Evolutionary conservation across 495 filamentous ascomycete species (phyloP).

Genomic region (Rhizodiscina lignyota): DNA sequence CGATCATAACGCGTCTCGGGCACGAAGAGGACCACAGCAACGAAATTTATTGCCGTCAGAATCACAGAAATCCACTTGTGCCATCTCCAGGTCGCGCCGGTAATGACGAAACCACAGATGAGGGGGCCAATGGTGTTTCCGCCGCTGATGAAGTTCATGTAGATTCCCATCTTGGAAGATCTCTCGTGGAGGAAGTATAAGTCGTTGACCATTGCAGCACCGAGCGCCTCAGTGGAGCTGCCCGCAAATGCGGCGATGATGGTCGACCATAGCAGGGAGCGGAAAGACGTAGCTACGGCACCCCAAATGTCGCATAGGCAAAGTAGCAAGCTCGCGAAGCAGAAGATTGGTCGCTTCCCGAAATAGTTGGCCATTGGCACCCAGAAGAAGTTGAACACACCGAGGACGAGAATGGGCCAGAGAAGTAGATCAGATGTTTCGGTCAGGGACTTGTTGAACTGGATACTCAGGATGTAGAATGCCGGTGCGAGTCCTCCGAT

Average conservation of each 20-base stretch:
- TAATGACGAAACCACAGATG: slow-evolving; percentile 18
- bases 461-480: slow-evolving; percentile 14
- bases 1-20: too few species aligned
- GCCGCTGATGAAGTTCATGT: slow-evolving; percentile 17
- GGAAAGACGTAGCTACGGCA: slow-evolving; percentile 12
- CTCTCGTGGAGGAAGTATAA: slow-evolving; percentile 18
- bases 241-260: slow-evolving; percentile 20
- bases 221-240: slow-evolving; percentile 16
- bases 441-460: slow-evolving; percentile 17
- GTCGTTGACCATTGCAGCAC: slow-evolving; percentile 18
- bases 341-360: slow-evolving; percentile 20
- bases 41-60: slow-evolving; percentile 15
- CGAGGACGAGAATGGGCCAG: slow-evolving; percentile 19
- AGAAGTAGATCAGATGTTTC: slow-evolving; percentile 17
- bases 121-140: slow-evolving; percentile 19
- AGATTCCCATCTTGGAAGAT: slow-evolving; percentile 15
- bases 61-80: slow-evolving; percentile 21
- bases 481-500: slow-evolving; percentile 21
- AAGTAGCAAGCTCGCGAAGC: slow-evolving; percentile 15
- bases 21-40: slow-evolving; percentile 14
- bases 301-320: slow-evolving; percentile 18
- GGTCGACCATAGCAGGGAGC: slow-evolving; percentile 17
- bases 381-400: slow-evolving; percentile 22
- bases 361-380: slow-evolving; percentile 21
- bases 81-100: slow-evolving; percentile 15